Percentiles rank a stretch among this genome's conserved stretches.
These are phyloP conservation scores for Buddleja alternifolia DNA, from an alignment of 257 asterid species.

Conservation along the genomic window DNA sequence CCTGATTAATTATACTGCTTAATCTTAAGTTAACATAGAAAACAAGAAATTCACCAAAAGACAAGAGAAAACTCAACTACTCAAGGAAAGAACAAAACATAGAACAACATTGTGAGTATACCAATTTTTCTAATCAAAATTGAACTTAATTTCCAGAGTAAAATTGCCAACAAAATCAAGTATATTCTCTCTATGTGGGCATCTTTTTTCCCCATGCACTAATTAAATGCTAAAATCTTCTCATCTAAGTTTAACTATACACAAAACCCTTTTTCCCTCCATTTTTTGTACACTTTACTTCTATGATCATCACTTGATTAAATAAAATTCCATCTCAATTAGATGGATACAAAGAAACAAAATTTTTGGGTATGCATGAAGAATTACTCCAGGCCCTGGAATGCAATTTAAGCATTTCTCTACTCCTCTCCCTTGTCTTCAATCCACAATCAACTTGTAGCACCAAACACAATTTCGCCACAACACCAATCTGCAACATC, in stretches of 20 bases:
- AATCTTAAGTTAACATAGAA: not conserved
- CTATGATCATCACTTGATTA: too few species aligned
- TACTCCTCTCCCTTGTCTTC: constrained; percentile 67
- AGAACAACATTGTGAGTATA: not conserved
- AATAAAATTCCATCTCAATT: not conserved
- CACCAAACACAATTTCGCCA: constrained; percentile 64
- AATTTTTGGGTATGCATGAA: constrained; percentile 53
- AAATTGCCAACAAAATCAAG: not conserved
- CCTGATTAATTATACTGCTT: not conserved
- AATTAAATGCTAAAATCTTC: not conserved
- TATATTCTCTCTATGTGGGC: not conserved
- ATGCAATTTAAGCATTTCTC: constrained; percentile 63
- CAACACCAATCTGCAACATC: constrained; percentile 79
- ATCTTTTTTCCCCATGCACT: not conserved
- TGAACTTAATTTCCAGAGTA: not conserved
- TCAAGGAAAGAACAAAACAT: not conserved
- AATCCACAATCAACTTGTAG: constrained; percentile 68
- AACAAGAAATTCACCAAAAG: not conserved
- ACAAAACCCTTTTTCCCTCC: too few species aligned
- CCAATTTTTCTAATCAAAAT: not conserved
- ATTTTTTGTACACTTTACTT: too few species aligned
- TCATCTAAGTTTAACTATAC: not conserved
- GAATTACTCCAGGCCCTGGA: constrained; percentile 71
- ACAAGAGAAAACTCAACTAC: not conserved
- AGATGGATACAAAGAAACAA: constrained; percentile 52